Base-by-base conservation (phyloP, 345 rosid genomes). In the Salix caprea region DNA sequence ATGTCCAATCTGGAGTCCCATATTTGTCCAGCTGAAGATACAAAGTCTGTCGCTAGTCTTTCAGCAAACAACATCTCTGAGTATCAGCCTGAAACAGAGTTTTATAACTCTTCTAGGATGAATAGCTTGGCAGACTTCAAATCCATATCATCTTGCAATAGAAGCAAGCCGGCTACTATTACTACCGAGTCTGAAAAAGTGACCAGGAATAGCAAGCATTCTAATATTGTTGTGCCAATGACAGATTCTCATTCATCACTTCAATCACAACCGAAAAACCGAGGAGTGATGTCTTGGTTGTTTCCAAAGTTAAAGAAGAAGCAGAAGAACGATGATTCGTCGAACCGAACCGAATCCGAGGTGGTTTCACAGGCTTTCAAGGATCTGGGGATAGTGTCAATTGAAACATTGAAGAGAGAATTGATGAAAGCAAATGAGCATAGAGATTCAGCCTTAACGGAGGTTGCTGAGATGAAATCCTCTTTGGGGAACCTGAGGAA, bases 271-370 rank as follows among this genome's bases (percentile, higher is more conserved):
- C 87, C 90, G 6, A 91, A 85, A 71, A 88, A 73, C 71, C 79
- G 87, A 26, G 91, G 96, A 78, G 80, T 90, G 82, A 85, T 95
- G 65, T 92, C 96, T n/a, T 81, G 98, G 93, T 75, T 92, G 78
- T 90, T 96, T 67, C 96, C 98, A 0, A 82, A 86, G 92, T 75
- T 90, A 23, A 93, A 87, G 91, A 93, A 80, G 85, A 93, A 93
- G 79, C 84, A 90, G 39, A 93, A 90, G 89, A 77, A 69, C 2
- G 91, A 86, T 75, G 81, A 65, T 70, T 91, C 96, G 12, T 92
- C 98, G 5, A 85, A 76, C 72, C 80, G 86, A 67, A 86, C 94
- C 7, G 97, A 93, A 73, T 90, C 99, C 0, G 98, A 93, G 74
- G 96, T 88, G 28, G 97, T 86, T 21, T 88, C 97, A 2, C 94